These are phyloP conservation scores for Cladophialophora chaetospira DNA, from an alignment of 2,329 filamentous ascomycete genomes.

Conservation along the genomic window DNA sequence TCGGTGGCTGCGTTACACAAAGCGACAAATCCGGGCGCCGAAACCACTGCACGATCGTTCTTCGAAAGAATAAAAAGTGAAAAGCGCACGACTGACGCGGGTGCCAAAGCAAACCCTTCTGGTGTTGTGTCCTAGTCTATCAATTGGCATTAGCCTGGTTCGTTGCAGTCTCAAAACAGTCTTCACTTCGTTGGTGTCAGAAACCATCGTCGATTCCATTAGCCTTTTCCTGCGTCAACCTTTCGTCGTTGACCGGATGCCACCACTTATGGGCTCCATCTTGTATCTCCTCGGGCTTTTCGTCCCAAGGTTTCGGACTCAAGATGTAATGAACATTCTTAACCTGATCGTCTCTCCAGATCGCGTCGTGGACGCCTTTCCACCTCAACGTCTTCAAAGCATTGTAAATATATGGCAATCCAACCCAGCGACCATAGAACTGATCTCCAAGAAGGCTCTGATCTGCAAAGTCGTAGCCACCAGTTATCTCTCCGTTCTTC, in stretches of 20 bases:
- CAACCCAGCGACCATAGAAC: conserved; percentile 60
- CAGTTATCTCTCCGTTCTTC: conserved; percentile 39
- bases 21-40: background rate
- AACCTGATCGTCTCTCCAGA: conserved; percentile 62
- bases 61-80: conserved; percentile 5
- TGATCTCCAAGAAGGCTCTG: conserved; percentile 61
- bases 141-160: background rate
- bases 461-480: conserved; percentile 61
- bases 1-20: background rate
- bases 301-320: conserved; percentile 65
- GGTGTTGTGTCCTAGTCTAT: conserved; percentile 1
- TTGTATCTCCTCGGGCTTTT: conserved; percentile 42
- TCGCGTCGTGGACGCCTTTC: conserved; percentile 48
- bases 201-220: conserved; percentile 55
- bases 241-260: conserved; percentile 55
- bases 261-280: conserved; percentile 61
- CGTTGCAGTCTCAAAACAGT: background rate
- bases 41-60: background rate
- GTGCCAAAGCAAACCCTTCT: background rate
- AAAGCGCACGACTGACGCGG: background rate
- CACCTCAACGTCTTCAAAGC: conserved; percentile 62
- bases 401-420: conserved; percentile 63
- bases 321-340: conserved; percentile 67
- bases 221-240: conserved; percentile 51
- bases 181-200: conserved; percentile 33